Percentiles rank a stretch among this genome's conserved stretches.
phyloP scores from a whole-genome alignment of 164 flowering plant species.

The Tetrastigma voinierianum region DNA sequence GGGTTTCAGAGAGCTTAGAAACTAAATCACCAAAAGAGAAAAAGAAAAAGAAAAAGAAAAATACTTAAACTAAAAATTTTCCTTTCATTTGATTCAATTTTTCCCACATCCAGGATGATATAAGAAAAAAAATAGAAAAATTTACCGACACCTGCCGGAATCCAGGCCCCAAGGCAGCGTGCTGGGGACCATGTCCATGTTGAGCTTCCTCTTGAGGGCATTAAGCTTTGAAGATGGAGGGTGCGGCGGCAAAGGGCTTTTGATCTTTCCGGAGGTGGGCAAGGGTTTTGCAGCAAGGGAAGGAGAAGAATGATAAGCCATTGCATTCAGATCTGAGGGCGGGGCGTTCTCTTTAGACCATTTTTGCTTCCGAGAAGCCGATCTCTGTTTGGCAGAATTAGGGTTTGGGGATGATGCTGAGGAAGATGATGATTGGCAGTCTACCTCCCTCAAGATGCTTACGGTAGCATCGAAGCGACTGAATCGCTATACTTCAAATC shows the following conservation, averaged over 20 bases:
- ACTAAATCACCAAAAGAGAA: no score
- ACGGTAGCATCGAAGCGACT: no score
- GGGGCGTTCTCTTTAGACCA: slow-evolving; percentile 59
- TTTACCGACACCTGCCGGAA: slow-evolving; percentile 86
- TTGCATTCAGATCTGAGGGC: slow-evolving; percentile 42
- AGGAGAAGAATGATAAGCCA: slow-evolving; percentile 21
- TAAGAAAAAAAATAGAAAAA: neutral
- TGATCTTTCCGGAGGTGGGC: slow-evolving; percentile 39
- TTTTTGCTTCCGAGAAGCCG: slow-evolving; percentile 39
- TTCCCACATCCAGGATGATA: neutral
- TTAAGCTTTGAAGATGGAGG: slow-evolving; percentile 57
- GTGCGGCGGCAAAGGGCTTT: slow-evolving; percentile 79
- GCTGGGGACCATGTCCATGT: slow-evolving; percentile 41
- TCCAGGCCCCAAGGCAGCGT: slow-evolving; percentile 37
- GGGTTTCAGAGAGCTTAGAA: no score
- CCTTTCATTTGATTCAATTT: no score
- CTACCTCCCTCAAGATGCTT: slow-evolving; percentile 48
- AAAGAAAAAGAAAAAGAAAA: no score
- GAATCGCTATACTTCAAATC: no score
- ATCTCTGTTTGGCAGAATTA: slow-evolving; percentile 29
- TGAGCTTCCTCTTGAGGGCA: slow-evolving; percentile 73
- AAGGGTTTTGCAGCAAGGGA: slow-evolving; percentile 17
- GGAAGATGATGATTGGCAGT: slow-evolving; percentile 20
- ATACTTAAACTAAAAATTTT: neutral
- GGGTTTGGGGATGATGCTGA: slow-evolving; percentile 32